These are phyloP conservation scores for Venturia pyrina DNA, from an alignment of 2,329 filamentous ascomycete genomes.

Conservation along the genomic window DNA sequence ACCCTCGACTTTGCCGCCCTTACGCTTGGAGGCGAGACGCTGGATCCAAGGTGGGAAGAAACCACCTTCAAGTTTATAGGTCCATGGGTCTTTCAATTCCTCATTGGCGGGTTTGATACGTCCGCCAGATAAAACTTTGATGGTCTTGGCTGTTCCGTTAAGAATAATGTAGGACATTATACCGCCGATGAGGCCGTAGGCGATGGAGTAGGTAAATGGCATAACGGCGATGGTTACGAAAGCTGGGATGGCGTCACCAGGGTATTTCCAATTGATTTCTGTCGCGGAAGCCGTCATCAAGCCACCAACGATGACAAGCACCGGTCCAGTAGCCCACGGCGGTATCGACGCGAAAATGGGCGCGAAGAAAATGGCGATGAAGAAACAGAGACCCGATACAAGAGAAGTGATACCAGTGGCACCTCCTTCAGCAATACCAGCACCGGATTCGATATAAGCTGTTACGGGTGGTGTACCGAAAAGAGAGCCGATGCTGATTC, in stretches of 20 bases:
- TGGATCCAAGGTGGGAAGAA: constrained; percentile 65
- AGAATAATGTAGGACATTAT: constrained; percentile 68
- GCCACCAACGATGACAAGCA: constrained; percentile 67
- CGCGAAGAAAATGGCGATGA: constrained; percentile 79
- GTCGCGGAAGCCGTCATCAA: constrained; percentile 72
- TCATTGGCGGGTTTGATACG: constrained; percentile 66
- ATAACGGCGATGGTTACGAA: constrained; percentile 77
- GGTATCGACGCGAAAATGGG: constrained; percentile 86
- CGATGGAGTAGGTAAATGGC: constrained; percentile 85
- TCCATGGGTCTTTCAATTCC: constrained; percentile 70
- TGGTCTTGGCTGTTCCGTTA: constrained; percentile 59
- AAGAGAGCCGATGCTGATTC: constrained; percentile 70
- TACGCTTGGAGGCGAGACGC: constrained; percentile 27
- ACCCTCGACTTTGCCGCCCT: background rate
- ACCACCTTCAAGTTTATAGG: constrained; percentile 64
- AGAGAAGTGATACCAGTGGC: constrained; percentile 78
- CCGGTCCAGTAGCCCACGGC: constrained; percentile 80
- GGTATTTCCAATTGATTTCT: constrained; percentile 83
- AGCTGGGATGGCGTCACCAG: constrained; percentile 73
- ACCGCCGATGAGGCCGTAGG: constrained; percentile 74
- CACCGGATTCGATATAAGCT: constrained; percentile 81
- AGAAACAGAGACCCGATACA: constrained; percentile 70
- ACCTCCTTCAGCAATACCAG: constrained; percentile 79
- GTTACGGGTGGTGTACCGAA: constrained; percentile 74
- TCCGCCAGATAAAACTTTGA: constrained; percentile 57